Evolutionary conservation across 164 flowering plant genomes (phyloP).

Genomic region (Nymphaea thermarum): DNA sequence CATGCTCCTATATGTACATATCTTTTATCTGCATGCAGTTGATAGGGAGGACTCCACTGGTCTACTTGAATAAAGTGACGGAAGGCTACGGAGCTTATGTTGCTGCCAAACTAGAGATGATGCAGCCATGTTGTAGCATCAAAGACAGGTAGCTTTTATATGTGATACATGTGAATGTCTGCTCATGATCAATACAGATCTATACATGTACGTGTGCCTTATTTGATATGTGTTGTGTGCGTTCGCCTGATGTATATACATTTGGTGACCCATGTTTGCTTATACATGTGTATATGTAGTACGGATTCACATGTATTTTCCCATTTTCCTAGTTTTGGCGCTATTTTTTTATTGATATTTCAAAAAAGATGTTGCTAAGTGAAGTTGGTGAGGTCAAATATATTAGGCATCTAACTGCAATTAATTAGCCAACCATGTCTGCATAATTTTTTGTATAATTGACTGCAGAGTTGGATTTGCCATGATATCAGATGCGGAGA

Average conservation of each 20-base stretch:
- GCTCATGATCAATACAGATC: background rate
- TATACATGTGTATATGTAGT: no score
- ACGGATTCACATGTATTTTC: no score
- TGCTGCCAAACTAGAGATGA: conserved; percentile 89
- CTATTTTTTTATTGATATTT: no score
- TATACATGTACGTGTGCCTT: background rate
- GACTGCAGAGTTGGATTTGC: conserved; percentile 63
- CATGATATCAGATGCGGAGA: conserved; percentile 85
- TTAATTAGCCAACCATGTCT: no score
- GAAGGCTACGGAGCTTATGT: conserved; percentile 92
- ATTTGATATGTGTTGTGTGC: no score
- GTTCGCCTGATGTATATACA: no score
- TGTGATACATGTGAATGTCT: background rate
- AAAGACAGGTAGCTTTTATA: conserved; percentile 61
- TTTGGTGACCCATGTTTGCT: no score
- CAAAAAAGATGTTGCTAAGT: no score
- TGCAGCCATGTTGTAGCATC: conserved; percentile 90
- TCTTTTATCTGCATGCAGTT: conserved; percentile 32
- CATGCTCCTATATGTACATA: no score
- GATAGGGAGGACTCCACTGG: conserved; percentile 82
- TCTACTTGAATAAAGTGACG: conserved; percentile 78
- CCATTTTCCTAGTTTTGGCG: no score
- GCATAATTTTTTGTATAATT: background rate
- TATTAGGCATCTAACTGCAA: no score
- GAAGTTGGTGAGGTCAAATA: no score